Percentiles rank a stretch among this genome's conserved stretches.
These are phyloP conservation scores for Kalmusia sp. DNA, from an alignment of 2,329 filamentous ascomycete species.

Conservation along the genomic window DNA sequence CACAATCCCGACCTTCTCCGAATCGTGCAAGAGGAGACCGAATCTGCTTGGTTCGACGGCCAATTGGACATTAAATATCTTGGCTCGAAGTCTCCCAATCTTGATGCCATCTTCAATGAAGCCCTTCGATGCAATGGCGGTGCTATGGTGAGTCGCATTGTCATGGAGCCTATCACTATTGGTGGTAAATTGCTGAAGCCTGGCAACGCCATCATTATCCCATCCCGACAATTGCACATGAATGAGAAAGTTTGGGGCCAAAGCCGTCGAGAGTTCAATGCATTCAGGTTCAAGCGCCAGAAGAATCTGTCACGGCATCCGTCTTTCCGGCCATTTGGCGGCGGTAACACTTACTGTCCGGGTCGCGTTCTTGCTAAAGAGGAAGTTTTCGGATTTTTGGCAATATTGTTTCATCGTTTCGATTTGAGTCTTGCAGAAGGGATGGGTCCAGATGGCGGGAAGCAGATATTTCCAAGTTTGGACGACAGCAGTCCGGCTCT, in stretches of 20 bases:
- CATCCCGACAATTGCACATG: not conserved
- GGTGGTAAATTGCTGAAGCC: not conserved
- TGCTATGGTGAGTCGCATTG: not conserved
- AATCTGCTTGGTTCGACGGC: too few relatives aligned
- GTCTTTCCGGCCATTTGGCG: not conserved
- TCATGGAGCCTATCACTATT: not conserved
- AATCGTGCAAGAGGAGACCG: too few relatives aligned
- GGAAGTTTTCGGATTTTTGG: too few relatives aligned
- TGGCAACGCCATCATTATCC: not conserved
- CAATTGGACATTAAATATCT: too few relatives aligned
- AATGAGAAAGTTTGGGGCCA: not conserved
- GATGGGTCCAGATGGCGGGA: too few relatives aligned
- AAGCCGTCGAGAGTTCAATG: not conserved
- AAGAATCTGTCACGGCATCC: not conserved
- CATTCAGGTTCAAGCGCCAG: not conserved
- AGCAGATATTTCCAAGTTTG: too few relatives aligned
- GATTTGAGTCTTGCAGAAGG: too few relatives aligned
- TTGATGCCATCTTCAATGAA: not conserved
- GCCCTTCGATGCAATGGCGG: not conserved
- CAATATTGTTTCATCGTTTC: too few relatives aligned
- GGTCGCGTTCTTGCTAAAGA: not conserved
- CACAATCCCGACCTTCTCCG: too few relatives aligned
- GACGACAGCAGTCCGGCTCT: too few relatives aligned
- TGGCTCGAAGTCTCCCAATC: too few relatives aligned
- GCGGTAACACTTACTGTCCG: not conserved